Evolutionary conservation across 78 protist genomes (phyloP), one percentile per base, ranked within the genome.

Genomic region (Parvularia atlantis): DNA sequence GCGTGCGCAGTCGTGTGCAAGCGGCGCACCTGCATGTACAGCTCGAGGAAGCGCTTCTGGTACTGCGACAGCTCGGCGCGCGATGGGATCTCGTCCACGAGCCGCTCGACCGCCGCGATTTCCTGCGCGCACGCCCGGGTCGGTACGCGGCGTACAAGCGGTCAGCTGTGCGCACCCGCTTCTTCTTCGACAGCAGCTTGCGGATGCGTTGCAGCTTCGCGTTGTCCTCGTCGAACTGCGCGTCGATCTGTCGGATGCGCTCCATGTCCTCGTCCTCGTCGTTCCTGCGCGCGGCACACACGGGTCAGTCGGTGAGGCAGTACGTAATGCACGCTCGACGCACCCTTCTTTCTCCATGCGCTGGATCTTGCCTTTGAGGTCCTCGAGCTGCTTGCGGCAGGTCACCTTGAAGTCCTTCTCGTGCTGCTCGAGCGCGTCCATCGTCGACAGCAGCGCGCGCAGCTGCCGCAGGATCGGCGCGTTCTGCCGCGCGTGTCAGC

Each of bases 61-160:
- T 90, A 95, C 75, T 93, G 97, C 46, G 66, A 10, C 5, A 95
- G 83, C 79, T 95, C 98, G 0, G 88, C 68, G n/a, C 96, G 78
- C 16, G 83, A 70, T 14, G 98, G 98, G 35, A 89, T 22, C 24
- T 84, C 88, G 33, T 93, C 97, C 1, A 93, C 50, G 37, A 65
- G 28, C 16, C 95, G 70, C 71, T 86, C 70, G 53, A 87, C 52
- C 37, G 28, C 31, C 2, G 85, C 81, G 7, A 90, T 58, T 20
- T 89, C 87, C 46, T 41, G n/a, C n/a, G n/a, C n/a, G n/a, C n/a
- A n/a, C n/a, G n/a, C n/a, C n/a, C n/a, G n/a, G n/a, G n/a, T n/a
- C n/a, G n/a, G n/a, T n/a, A n/a, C n/a, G n/a, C n/a, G n/a, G n/a
- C n/a, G n/a, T n/a, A n/a, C n/a, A n/a, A n/a, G n/a, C n/a, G 60